These are phyloP conservation scores for Paecilomyces variotii DNA, from an alignment of 2,329 filamentous ascomycete genomes.

Conservation along the genomic window DNA sequence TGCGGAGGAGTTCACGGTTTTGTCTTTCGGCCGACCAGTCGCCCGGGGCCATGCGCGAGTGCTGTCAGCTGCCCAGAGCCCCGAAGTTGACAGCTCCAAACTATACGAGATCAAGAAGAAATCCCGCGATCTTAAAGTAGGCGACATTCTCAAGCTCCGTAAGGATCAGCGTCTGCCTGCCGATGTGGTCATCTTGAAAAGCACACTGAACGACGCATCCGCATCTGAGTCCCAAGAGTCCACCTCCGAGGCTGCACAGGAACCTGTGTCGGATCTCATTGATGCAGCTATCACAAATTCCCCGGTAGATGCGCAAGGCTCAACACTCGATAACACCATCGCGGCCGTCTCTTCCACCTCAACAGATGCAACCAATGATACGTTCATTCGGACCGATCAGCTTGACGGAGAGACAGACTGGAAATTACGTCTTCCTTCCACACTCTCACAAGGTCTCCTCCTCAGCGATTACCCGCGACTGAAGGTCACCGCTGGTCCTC, in stretches of 20 bases:
- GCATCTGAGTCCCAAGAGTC: conserved; percentile 18
- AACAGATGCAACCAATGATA: conserved; percentile 57
- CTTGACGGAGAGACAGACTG: conserved; percentile 97
- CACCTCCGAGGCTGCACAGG: conserved; percentile 16
- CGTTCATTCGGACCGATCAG: conserved; percentile 95
- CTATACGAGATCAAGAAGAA: conserved; percentile 66
- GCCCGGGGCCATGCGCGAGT: conserved; percentile 6
- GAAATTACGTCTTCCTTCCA: conserved; percentile 86
- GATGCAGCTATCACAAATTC: conserved; percentile 11
- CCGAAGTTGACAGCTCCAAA: conserved; percentile 13
- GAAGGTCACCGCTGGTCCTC: conserved; percentile 73
- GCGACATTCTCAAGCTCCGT: conserved; percentile 84
- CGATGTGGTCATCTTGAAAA: conserved; percentile 89
- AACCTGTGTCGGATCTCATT: conserved; percentile 21
- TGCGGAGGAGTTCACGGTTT: conserved; percentile 73
- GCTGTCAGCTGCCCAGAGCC: conserved; percentile 1
- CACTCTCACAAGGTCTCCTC: conserved; percentile 71
- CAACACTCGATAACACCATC: conserved; percentile 7
- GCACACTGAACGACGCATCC: conserved; percentile 53
- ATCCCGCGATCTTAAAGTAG: conserved; percentile 82
- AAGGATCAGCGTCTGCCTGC: conserved; percentile 93
- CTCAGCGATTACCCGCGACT: conserved; percentile 60
- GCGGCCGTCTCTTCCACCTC: conserved; percentile 23
- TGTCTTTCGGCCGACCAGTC: conserved; percentile 54
- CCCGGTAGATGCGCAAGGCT: conserved; percentile 7